phyloP scores from a whole-genome alignment of 345 rosid genomes.

The Camelina neglecta region DNA sequence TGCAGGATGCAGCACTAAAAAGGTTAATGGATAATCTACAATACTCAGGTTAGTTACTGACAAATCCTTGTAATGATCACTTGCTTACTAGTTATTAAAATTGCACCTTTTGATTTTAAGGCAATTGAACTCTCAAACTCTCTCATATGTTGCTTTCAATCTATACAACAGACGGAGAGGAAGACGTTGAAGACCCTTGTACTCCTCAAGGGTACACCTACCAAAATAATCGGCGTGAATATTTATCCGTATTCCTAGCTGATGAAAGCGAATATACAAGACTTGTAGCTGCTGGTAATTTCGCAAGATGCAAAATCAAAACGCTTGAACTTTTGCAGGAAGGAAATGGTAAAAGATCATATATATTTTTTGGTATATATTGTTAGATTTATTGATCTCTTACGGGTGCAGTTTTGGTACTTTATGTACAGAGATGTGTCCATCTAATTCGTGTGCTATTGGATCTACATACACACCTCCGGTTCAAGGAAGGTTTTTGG shows the following conservation, averaged over 20 bases:
- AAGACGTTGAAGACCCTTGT: slow-evolving; percentile 62
- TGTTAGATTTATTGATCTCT: slow-evolving; percentile 10
- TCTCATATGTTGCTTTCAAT: not conserved
- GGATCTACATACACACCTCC: slow-evolving; percentile 80
- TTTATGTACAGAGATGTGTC: slow-evolving; percentile 63
- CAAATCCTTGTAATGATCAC: not conserved
- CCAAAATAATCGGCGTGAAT: slow-evolving; percentile 34
- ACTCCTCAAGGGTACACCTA: slow-evolving; percentile 66
- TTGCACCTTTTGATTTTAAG: not conserved
- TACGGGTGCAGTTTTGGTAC: slow-evolving; percentile 2
- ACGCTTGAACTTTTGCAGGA: slow-evolving; percentile 58
- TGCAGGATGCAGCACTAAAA: slow-evolving; percentile 75
- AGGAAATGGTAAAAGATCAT: slow-evolving; percentile 55
- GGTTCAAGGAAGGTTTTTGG: slow-evolving; percentile 74
- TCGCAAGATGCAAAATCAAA: slow-evolving; percentile 74
- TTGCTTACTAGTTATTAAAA: no score
- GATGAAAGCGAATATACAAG: slow-evolving; percentile 44
- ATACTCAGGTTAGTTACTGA: slow-evolving; percentile 44
- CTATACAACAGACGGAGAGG: slow-evolving; percentile 46
- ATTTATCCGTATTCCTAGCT: slow-evolving; percentile 48
- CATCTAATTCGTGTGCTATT: slow-evolving; percentile 55
- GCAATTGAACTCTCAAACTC: not conserved
- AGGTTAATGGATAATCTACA: slow-evolving; percentile 58
- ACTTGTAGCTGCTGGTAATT: slow-evolving; percentile 66
- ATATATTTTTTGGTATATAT: not conserved